phyloP scores from a whole-genome alignment of 441 rosid species.

The Hura crepitans region DNA sequence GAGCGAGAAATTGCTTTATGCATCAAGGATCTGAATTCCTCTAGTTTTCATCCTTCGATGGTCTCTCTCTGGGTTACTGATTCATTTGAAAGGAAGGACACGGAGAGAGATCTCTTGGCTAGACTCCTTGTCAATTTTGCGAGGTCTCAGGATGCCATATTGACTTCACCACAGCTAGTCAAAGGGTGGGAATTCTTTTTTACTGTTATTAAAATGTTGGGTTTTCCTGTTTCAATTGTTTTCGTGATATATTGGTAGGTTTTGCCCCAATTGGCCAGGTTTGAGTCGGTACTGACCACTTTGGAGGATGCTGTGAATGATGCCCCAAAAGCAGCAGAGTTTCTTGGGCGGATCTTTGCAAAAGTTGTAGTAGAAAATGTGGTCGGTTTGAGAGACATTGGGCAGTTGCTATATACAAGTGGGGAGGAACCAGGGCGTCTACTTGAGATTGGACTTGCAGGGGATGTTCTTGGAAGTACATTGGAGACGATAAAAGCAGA shows the following conservation, averaged over 20 bases:
- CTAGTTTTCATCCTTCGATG: constrained; percentile 82
- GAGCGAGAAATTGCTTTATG: constrained; percentile 83
- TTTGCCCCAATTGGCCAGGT: constrained; percentile 40
- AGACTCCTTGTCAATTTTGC: constrained; percentile 71
- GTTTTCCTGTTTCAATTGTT: neutral
- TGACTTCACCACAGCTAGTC: constrained; percentile 52
- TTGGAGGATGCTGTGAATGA: constrained; percentile 88
- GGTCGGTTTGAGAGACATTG: constrained; percentile 51
- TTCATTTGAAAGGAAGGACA: constrained; percentile 92
- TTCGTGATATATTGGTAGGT: neutral
- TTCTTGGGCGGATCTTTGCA: constrained; percentile 66
- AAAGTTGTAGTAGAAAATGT: constrained; percentile 46
- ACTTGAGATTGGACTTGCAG: constrained; percentile 63
- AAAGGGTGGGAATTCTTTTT: constrained; percentile 57
- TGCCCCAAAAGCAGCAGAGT: constrained; percentile 87
- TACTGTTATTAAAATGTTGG: neutral
- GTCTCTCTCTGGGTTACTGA: constrained; percentile 86
- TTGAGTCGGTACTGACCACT: constrained; percentile 61
- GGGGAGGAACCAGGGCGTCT: constrained; percentile 74
- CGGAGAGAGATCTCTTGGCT: constrained; percentile 79
- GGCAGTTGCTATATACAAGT: constrained; percentile 48
- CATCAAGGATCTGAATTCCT: constrained; percentile 78
- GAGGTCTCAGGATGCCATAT: constrained; percentile 43
- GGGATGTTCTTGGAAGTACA: constrained; percentile 72
- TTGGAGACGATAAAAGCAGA: constrained; percentile 58